Base-by-base conservation (phyloP, 805 yeast species). In the Pichia pseudocactophila region DNA sequence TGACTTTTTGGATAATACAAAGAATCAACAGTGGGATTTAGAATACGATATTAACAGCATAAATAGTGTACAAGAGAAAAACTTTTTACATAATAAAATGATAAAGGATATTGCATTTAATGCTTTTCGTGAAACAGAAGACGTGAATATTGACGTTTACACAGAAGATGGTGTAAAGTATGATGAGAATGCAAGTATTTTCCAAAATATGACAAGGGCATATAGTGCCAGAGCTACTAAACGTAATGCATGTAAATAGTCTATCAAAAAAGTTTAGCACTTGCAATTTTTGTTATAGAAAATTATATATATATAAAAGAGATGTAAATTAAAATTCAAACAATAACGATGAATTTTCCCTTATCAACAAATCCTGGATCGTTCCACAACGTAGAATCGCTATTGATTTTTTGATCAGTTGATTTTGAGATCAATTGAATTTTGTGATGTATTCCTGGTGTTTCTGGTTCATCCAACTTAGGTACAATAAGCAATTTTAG, bases 301-400 rank as follows among this genome's bases (percentile, higher is more conserved):
- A n/a, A 22, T 19, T 31, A 9, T 31, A 8, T 31, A 9, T 9
- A n/a, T 31, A 9, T 31, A 8, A 31, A 9, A 9, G 7, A n/a
- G 13, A n/a, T 9, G 8, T 16, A 9, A 8, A 9, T 16, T 16
- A 31, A 32, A 11, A 17, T 15, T 40, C 39, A 50, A 4, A 59
- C 51, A 22, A 59, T 42, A 30, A 62, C 56, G 30, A 62, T 39
- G 28, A 62, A 53, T 44, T 57, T 62, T 8, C 66, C 66, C 42
- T 62, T 62, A 40, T 62, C 66, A 9, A 36, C 44, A 42, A 62
- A 62, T 33, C 43, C 52, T 1, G 47, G 20, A 33, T 49, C 52
- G 11, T 42, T 47, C 63, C 62, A 55, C 7, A 62, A 49, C 7
- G 49, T 46, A 0, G 44, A 32, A 43, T 61, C 63, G 3, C 52